A percentile compares a stretch with the other conserved stretches of the same genome.
phyloP scores from a whole-genome alignment of 2,329 filamentous ascomycete species.

The Colletotrichum falcatum region DNA sequence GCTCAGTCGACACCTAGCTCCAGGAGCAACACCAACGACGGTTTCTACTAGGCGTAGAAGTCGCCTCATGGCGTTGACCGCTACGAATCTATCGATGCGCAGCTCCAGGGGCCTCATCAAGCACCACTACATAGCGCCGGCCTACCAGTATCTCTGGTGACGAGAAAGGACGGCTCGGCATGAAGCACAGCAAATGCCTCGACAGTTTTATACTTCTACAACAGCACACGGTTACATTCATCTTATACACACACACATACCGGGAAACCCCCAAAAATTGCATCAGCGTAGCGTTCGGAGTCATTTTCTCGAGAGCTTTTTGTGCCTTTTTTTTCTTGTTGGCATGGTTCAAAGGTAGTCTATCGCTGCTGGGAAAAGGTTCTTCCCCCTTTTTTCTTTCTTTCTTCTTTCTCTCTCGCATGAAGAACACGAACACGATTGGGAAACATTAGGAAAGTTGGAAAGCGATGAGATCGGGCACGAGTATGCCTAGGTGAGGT shows the following conservation, averaged over 20 bases:
- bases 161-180: neutral
- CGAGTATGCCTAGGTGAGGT: conserved; percentile 6
- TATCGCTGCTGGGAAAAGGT: conserved; percentile 8
- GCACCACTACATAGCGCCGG: neutral
- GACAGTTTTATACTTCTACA: conserved; percentile 8
- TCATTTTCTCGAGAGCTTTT: conserved; percentile 32
- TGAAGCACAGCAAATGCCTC: conserved; percentile 6
- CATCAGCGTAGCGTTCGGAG: conserved; percentile 43
- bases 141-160: neutral
- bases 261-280: conserved; percentile 41
- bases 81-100: neutral
- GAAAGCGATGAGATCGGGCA: conserved; percentile 2
- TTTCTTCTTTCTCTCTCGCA: neutral
- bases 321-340: conserved; percentile 30
- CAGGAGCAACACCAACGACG: conserved; percentile 40
- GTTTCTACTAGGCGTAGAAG: conserved; percentile 41
- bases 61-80: conserved; percentile 1
- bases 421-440: conserved; percentile 26
- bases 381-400: neutral
- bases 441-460: conserved; percentile 5
- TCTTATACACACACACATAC: conserved; percentile 4
- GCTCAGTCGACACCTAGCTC: conserved; percentile 47
- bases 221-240: conserved; percentile 17
- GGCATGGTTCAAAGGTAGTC: conserved; percentile 17
- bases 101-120: neutral